phyloP scores from a whole-genome alignment of 2,329 filamentous ascomycete genomes.

The Ascochyta rabiei region DNA sequence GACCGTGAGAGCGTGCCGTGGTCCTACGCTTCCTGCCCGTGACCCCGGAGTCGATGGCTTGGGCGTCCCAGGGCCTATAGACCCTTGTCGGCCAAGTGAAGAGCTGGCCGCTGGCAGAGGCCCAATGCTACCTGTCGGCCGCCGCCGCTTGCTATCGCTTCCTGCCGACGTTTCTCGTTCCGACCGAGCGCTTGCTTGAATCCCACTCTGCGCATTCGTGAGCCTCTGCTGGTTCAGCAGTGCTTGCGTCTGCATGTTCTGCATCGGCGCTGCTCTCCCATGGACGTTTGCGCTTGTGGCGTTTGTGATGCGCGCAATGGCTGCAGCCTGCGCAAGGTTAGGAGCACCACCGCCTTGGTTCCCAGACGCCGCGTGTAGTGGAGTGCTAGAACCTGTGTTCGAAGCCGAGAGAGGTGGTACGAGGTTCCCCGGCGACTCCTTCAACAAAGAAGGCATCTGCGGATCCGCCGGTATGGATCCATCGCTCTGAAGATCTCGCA shows the following conservation, averaged over 20 bases:
- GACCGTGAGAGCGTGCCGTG: conserved; percentile 55
- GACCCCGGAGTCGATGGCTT: conserved; percentile 61
- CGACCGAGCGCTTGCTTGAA: conserved; percentile 42
- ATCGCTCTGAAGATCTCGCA: conserved; percentile 64
- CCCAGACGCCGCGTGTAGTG: conserved; percentile 61
- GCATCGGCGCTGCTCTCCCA: conserved; percentile 41
- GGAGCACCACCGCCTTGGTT: conserved; percentile 61
- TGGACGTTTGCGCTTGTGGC: conserved; percentile 43
- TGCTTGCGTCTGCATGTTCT: conserved; percentile 47
- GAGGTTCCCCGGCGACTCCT: conserved; percentile 55
- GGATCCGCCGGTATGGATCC: conserved; percentile 65
- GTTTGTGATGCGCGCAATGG: conserved; percentile 50
- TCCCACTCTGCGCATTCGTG: conserved; percentile 41
- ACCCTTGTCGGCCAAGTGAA: conserved; percentile 64
- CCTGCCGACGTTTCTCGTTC: conserved; percentile 62
- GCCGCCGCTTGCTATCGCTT: conserved; percentile 64
- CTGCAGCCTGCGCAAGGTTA: conserved; percentile 57
- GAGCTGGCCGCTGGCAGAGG: conserved; percentile 60
- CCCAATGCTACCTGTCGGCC: conserved; percentile 59
- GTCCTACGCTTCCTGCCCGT: conserved; percentile 66
- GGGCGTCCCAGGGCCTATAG: conserved; percentile 67
- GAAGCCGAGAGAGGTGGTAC: conserved; percentile 55
- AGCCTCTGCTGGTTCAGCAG: conserved; percentile 47
- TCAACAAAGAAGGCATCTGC: conserved; percentile 64
- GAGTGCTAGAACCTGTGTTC: conserved; percentile 54